Evolutionary conservation across 2,329 filamentous ascomycete genomes (phyloP).

Genomic region (Aspergillus transmontanensis): DNA sequence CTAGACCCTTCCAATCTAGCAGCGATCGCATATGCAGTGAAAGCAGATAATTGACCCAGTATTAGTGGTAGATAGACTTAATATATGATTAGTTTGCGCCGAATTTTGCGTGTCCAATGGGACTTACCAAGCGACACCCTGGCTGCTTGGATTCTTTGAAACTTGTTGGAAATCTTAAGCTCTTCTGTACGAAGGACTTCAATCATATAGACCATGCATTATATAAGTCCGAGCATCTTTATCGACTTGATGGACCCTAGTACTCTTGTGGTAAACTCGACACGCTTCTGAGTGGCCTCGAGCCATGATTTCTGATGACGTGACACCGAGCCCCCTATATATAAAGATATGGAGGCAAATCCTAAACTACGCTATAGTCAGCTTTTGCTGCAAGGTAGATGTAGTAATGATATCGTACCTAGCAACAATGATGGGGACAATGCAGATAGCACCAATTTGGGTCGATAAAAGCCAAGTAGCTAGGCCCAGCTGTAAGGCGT

Average conservation of each 20-base stretch:
- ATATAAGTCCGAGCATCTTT: not conserved
- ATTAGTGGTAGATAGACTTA: not conserved
- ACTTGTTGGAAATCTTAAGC: not conserved
- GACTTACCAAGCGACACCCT: not conserved
- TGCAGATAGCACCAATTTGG: not conserved
- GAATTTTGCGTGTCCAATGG: not conserved
- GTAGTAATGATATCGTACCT: not conserved
- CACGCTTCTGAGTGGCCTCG: not conserved
- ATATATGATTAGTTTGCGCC: not conserved
- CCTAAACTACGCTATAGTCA: not conserved
- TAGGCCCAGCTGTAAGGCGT: not conserved
- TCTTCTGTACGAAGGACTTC: not conserved
- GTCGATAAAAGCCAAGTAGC: not conserved
- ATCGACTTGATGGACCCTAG: not conserved
- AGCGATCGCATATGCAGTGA: not conserved
- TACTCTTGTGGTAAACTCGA: not conserved
- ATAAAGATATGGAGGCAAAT: not conserved
- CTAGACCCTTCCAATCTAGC: not conserved
- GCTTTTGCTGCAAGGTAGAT: not conserved
- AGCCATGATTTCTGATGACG: not conserved
- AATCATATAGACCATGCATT: not conserved
- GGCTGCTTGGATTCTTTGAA: not conserved
- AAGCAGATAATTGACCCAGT: not conserved
- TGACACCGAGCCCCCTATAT: not conserved
- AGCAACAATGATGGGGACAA: not conserved